Evolutionary conservation across 2,329 filamentous ascomycete species (phyloP), one percentile per base, ranked within the genome.

Genomic region (Emergomyces orientalis): DNA sequence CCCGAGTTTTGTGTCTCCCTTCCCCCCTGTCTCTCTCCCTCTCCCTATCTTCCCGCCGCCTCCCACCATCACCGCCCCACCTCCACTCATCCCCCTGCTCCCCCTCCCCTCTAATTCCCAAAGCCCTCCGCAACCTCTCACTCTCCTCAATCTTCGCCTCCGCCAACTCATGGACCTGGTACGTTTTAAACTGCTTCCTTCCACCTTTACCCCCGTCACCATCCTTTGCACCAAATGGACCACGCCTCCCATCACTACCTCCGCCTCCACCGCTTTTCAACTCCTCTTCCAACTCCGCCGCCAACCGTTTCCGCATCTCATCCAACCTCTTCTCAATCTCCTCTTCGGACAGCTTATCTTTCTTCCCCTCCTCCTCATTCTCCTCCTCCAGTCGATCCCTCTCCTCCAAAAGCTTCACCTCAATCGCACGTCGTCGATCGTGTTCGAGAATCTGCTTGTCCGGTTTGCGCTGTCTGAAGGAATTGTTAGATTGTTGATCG

Each of bases 131-230:
- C 73, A 99, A 79, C 69, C 89, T 84, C 78, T 97, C 92, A 75
- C 88, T 96, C 82, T 99, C 94, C 74, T 90, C 88, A 69, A 96
- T 93, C 83, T 99, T 99, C 64, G 93, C 94, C 71, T 94, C 89
- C 22, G 94, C 94, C 74, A 96, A 82, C 78, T 97, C 94, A 79
- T 99, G 94, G 25, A 97, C 91, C 77, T 97, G 91, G 77, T 97
- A 91, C 67, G 87, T 82, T 78, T 97, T 99, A 67, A 97, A 82
- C 11, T 84, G 82, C 71, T 64, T 78, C 72, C 73, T 67, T 65
- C 72, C 71, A 19, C 37, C 39, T 5, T 66, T 66, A 54, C 52
- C 63, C 22, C 52, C 62, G 30, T 70, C 71, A 41, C 66, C 60
- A 60, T 71, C 69, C 66, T 73, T 75, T 54, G 69, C 62, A 52